Base-by-base conservation (phyloP, 345 rosid species). In the Eucalyptus pauciflora region DNA sequence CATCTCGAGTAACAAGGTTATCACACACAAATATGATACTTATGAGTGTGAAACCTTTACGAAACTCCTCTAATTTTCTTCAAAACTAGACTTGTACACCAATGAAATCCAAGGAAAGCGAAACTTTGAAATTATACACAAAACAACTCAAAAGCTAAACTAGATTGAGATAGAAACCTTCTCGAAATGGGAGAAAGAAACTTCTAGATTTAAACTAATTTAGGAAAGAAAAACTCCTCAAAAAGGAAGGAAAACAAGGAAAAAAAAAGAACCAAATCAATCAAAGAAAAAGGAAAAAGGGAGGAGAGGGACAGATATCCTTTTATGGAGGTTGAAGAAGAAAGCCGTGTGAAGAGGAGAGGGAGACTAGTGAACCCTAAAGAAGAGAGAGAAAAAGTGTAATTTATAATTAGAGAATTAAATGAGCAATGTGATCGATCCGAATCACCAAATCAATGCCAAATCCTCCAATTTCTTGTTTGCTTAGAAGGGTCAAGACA, bases 1-100 rank as follows among this genome's bases (percentile, higher is more conserved):
- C 29, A 0, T 24, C 12, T 5, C 0, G 0, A 56, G 5, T 56
- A 56, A 56, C 6, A 56, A 56, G 6, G 62, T 56, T 56, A 2
- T 22, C 0, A 1, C 29, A 56, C 29, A 24, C 29, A 56, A 56
- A 56, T 56, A 0, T 2, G 6, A 56, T 10, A 56, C 29, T 56
- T 4, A 22, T 56, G 29, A 56, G 13, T 22, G 29, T 10, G 13
- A 56, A 56, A 10, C 13, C 1, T 56, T 56, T 24, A 24, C 1
- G 0, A 22, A 56, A 52, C 13, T 56, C 13, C 62, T 56, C 6
- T 56, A 22, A 24, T 56, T 10, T 56, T 12, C 12, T 56, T 56
- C 13, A 4, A 56, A 56, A 56, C 3, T 56, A 0, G 6, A 24
- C 29, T 56, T 56, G 12, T 24, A 56, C 12, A 24, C 62, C 6